Conservation (phyloP, 176 grass and related monocot species). For the Triticum monococcum region DNA sequence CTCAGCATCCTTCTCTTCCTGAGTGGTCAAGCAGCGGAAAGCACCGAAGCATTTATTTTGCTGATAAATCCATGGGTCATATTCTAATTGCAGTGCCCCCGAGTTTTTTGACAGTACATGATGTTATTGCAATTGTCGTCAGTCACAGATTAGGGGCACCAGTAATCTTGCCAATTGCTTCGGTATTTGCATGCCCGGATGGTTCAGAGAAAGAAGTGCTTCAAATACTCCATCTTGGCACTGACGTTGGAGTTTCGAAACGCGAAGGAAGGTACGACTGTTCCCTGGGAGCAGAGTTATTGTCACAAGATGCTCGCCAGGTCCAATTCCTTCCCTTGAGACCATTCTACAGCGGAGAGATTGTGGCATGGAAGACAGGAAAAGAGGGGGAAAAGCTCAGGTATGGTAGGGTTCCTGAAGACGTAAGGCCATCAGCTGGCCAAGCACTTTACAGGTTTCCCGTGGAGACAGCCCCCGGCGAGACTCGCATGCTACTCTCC, state of each 20-base stretch:
- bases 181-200: slow-evolving; percentile 79
- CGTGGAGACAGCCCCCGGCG: slow-evolving; percentile 66
- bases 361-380: slow-evolving; percentile 89
- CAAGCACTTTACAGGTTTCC: slow-evolving; percentile 87
- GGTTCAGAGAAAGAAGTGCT: slow-evolving; percentile 82
- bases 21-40: slow-evolving; percentile 75
- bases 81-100: slow-evolving; percentile 87
- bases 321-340: slow-evolving; percentile 95
- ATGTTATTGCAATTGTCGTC: slow-evolving; percentile 67
- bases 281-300: slow-evolving; percentile 72
- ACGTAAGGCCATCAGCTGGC: slow-evolving; percentile 83
- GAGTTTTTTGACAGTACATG: slow-evolving; percentile 83
- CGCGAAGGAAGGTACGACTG: slow-evolving; percentile 46
- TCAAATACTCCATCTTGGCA: slow-evolving; percentile 62
- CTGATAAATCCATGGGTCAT: slow-evolving; percentile 61
- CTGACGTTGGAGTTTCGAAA: slow-evolving; percentile 53
- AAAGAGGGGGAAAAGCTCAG: slow-evolving; percentile 84
- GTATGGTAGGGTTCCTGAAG: slow-evolving; percentile 92
- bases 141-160: slow-evolving; percentile 72
- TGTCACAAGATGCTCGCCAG: slow-evolving; percentile 86
- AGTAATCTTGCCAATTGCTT: slow-evolving; percentile 66
- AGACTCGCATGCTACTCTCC: slow-evolving; percentile 74
- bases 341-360: slow-evolving; percentile 91
- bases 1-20: slow-evolving; percentile 44
- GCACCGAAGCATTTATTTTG: slow-evolving; percentile 71